Percentiles rank a stretch among this genome's conserved stretches.
These are phyloP conservation scores for Gossypium longicalyx DNA, from an alignment of 345 rosid species.

Conservation along the genomic window DNA sequence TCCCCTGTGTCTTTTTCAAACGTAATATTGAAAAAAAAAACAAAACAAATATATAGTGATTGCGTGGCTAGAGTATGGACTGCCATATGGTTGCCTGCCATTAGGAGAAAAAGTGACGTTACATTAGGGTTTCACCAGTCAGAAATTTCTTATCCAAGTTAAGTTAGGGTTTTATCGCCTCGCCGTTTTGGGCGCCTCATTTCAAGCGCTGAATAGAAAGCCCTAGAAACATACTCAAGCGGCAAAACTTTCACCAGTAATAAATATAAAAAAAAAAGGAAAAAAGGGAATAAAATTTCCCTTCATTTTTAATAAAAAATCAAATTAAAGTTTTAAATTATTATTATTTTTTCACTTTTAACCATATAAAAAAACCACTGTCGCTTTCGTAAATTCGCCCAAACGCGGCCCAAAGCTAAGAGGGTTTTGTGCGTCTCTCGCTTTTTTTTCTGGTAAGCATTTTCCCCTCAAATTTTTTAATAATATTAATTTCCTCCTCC, in stretches of 20 bases:
- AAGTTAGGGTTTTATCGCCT: background rate
- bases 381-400: conserved; percentile 3
- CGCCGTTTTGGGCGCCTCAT: conserved; percentile 10
- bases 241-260: background rate
- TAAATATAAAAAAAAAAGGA: background rate
- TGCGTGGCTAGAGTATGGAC: too few species aligned
- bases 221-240: conserved; percentile 11
- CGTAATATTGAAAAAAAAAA: too few species aligned
- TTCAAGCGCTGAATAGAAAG: background rate
- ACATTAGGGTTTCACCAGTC: background rate
- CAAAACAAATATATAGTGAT: too few species aligned
- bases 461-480: background rate
- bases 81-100: too few species aligned
- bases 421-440: background rate
- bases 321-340: too few species aligned
- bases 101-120: background rate
- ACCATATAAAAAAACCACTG: background rate
- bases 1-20: too few species aligned
- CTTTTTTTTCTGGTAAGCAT: background rate
- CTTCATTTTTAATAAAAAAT: background rate
- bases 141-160: background rate
- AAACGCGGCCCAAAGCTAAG: conserved; percentile 21
- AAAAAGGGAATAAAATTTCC: background rate
- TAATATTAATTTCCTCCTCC: conserved; percentile 4
- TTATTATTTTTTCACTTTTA: too few species aligned